phyloP scores from a whole-genome alignment of 176 grass and related monocot genomes.

The Melocanna baccifera region DNA sequence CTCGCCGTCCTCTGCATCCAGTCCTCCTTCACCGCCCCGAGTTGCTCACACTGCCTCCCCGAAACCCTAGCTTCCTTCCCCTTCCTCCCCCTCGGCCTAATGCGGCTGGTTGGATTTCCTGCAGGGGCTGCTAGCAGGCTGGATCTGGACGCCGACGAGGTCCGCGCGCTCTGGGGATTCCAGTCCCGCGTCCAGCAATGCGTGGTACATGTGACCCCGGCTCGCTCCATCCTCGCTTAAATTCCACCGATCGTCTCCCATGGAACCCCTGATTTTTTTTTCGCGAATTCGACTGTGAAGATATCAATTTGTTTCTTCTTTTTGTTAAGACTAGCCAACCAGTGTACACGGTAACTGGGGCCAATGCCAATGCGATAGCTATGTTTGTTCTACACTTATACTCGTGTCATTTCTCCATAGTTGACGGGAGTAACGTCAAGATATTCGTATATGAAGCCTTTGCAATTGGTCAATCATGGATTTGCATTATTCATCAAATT shows the following conservation, averaged over 20 bases:
- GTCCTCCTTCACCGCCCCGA: constrained; percentile 61
- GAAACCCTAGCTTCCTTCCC: not conserved
- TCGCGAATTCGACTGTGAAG: not conserved
- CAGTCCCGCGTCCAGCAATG: constrained; percentile 83
- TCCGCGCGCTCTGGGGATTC: constrained; percentile 63
- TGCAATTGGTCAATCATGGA: not conserved
- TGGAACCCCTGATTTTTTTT: not conserved
- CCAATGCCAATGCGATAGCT: not conserved
- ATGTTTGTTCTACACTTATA: not conserved
- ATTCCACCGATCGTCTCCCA: not conserved
- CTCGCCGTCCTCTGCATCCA: constrained; percentile 77
- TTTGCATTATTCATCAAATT: not conserved
- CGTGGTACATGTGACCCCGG: constrained; percentile 43
- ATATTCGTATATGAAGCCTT: not conserved
- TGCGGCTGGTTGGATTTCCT: not conserved
- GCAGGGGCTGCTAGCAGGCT: constrained; percentile 35
- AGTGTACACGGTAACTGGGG: not conserved
- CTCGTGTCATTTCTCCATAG: not conserved
- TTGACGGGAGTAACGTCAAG: not conserved
- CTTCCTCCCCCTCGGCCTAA: not conserved
- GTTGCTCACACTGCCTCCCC: not conserved
- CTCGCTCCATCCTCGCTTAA: not conserved
- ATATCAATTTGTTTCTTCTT: not conserved
- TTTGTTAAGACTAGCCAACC: not conserved
- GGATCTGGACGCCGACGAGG: constrained; percentile 51